phyloP scores from a whole-genome alignment of 305 asterid species.

The Withania somnifera region DNA sequence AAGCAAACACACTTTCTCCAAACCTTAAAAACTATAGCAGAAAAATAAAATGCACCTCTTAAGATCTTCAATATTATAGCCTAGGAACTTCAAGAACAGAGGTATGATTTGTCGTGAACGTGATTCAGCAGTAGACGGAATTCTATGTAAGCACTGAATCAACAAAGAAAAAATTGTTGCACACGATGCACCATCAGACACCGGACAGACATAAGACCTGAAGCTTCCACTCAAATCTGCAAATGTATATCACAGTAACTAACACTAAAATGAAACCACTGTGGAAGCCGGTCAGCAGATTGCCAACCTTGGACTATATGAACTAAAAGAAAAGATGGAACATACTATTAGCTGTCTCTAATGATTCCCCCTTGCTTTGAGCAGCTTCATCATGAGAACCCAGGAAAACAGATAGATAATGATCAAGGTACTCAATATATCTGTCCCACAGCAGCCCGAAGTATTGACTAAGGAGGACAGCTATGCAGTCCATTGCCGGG shows the following conservation, averaged over 20 bases:
- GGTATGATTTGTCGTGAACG: conserved; percentile 63
- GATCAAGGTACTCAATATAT: conserved; percentile 49
- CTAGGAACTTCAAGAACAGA: conserved; percentile 74
- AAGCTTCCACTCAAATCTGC: conserved; percentile 69
- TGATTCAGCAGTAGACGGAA: conserved; percentile 61
- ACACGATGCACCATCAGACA: conserved; percentile 43
- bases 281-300: not conserved
- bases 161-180: conserved; percentile 48
- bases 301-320: not conserved
- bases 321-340: not conserved
- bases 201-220: conserved; percentile 28
- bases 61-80: conserved; percentile 42
- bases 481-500: conserved; percentile 75
- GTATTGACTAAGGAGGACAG: conserved; percentile 47
- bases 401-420: conserved; percentile 44
- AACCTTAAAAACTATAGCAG: not conserved
- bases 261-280: not conserved
- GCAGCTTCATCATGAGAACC: conserved; percentile 29
- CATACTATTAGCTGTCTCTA: conserved; percentile 42
- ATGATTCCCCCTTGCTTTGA: conserved; percentile 16
- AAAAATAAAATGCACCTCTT: conserved; percentile 36
- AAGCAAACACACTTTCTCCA: not conserved
- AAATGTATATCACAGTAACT: conserved; percentile 10
- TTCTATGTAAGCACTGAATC: conserved; percentile 66
- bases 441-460: conserved; percentile 49